Conservation (phyloP, 768 basidiomycete species). For the Pulveroboletus sp. region DNA sequence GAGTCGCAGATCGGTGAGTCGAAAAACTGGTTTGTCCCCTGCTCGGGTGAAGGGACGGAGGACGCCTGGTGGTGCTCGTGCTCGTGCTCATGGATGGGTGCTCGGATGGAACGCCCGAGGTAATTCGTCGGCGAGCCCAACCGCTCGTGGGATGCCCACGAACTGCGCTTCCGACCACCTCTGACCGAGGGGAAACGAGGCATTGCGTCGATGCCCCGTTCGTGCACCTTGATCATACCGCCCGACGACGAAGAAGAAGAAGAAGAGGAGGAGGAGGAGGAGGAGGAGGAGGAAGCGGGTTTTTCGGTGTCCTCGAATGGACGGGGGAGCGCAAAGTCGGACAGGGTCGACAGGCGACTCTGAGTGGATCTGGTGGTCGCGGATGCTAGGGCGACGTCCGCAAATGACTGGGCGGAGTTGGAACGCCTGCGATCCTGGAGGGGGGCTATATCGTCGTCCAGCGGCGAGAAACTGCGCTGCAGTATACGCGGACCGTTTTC, state of each 20-base stretch:
- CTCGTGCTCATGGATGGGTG: not conserved
- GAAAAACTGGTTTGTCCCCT: constrained; percentile 2
- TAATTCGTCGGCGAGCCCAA: not conserved
- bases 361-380: not conserved
- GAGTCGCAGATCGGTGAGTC: constrained; percentile 21
- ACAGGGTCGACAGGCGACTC: constrained; percentile 14
- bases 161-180: not conserved
- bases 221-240: constrained; percentile 8
- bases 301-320: constrained; percentile 16
- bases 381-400: constrained; percentile 19
- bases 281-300: too few relatives aligned
- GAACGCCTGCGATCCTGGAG: constrained; percentile 5
- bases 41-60: constrained; percentile 2
- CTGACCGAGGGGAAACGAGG: constrained; percentile 6
- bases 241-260: not conserved
- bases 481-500: constrained; percentile 2
- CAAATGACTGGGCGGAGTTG: constrained; percentile 12
- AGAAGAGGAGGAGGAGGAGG: too few relatives aligned
- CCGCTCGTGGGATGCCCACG: not conserved
- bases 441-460: not conserved
- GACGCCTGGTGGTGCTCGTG: too few relatives aligned
- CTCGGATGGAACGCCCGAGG: constrained; percentile 1
- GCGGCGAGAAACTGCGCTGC: not conserved
- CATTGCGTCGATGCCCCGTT: constrained; percentile 14
- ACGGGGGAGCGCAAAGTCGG: constrained; percentile 16